Evolutionary conservation across 1,284 basidiomycete genomes (phyloP).

Genomic region (Amylostereum areolatum): DNA sequence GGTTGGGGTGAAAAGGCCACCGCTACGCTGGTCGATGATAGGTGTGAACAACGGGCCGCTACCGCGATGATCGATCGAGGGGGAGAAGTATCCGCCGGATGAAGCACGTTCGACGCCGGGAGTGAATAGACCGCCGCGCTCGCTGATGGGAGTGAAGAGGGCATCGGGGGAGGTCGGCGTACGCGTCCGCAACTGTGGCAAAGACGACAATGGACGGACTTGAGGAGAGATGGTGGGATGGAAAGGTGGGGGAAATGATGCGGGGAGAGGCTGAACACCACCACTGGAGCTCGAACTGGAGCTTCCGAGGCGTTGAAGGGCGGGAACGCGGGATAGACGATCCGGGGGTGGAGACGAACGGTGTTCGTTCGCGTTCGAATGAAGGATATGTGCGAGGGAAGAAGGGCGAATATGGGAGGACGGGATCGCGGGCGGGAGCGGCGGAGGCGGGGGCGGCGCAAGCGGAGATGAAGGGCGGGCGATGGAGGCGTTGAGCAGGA

Average conservation of each 20-base stretch:
- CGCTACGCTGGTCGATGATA: too few species aligned
- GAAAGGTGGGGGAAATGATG: background rate
- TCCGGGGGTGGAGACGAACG: background rate
- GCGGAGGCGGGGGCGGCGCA: slow-evolving; percentile 32
- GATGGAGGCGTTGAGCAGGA: slow-evolving; percentile 59
- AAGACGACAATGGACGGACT: slow-evolving; percentile 20
- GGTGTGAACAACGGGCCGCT: slow-evolving; percentile 6
- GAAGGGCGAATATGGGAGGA: slow-evolving; percentile 29
- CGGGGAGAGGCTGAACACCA: background rate
- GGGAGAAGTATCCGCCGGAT: background rate
- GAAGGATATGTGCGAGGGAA: slow-evolving; percentile 8
- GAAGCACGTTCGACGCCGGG: slow-evolving; percentile 7
- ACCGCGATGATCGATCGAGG: slow-evolving; percentile 3
- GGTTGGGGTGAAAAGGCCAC: background rate
- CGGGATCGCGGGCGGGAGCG: slow-evolving; percentile 29
- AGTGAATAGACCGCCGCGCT: slow-evolving; percentile 9
- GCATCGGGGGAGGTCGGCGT: slow-evolving; percentile 9
- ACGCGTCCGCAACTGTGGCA: slow-evolving; percentile 23
- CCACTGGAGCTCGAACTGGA: too few species aligned
- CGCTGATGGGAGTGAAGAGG: slow-evolving; percentile 11
- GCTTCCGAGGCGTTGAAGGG: background rate
- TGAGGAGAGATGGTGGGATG: slow-evolving; percentile 12
- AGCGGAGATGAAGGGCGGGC: slow-evolving; percentile 12
- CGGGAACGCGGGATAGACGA: background rate
- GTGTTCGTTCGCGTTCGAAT: background rate